phyloP scores from a whole-genome alignment of 1,284 basidiomycete genomes.

The Mrakiaceae sp. region DNA sequence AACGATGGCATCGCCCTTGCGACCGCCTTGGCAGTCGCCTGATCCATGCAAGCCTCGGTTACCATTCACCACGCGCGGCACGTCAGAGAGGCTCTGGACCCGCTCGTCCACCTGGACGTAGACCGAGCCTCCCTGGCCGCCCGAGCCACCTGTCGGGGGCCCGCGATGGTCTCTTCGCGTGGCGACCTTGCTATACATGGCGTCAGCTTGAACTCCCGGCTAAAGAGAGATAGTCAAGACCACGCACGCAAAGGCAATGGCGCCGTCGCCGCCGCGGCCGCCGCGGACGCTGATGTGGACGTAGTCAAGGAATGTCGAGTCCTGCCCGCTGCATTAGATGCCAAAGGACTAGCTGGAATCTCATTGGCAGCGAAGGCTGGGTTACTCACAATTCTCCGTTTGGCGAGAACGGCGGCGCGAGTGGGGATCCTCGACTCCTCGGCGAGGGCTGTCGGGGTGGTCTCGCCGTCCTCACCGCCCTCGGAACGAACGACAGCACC shows the following conservation, averaged over 20 bases:
- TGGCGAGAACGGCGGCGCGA: constrained; percentile 9
- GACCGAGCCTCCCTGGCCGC: constrained; percentile 75
- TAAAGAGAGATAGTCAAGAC: background rate
- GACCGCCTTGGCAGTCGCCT: constrained; percentile 75
- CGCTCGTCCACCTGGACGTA: constrained; percentile 65
- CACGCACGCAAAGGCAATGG: constrained; percentile 11
- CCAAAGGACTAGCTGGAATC: background rate
- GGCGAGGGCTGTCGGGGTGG: background rate
- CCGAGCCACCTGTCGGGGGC: constrained; percentile 75
- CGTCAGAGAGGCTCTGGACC: constrained; percentile 62
- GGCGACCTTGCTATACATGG: background rate
- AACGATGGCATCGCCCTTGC: constrained; percentile 55
- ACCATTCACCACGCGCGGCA: constrained; percentile 57
- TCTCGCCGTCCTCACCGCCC: background rate
- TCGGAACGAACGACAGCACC: too few species aligned
- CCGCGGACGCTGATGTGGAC: constrained; percentile 7
- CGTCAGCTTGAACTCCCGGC: background rate
- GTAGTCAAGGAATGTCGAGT: constrained; percentile 11
- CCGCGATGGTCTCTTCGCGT: constrained; percentile 11
- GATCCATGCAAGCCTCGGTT: constrained; percentile 57
- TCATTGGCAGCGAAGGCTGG: background rate
- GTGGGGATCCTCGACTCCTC: background rate
- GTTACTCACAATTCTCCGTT: constrained; percentile 9
- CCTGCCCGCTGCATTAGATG: background rate
- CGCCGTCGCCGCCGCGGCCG: constrained; percentile 12